Conservation (phyloP, 2,329 filamentous ascomycete species). For the Dactylonectria estremocensis region DNA sequence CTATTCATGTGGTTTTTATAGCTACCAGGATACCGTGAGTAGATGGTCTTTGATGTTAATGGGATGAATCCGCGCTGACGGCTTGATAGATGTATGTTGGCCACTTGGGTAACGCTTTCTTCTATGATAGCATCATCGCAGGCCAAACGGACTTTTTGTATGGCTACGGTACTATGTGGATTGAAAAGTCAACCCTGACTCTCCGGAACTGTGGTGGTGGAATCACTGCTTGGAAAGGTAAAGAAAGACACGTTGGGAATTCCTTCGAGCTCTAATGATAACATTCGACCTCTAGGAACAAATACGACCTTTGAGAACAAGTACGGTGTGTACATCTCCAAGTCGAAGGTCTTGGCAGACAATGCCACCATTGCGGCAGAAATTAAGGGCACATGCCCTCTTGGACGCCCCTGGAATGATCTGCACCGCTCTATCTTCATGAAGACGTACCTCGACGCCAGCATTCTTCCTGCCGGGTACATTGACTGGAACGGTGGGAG, state of each 20-base stretch:
- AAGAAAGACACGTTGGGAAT: accelerated
- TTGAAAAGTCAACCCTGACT: slow-evolving; percentile 67
- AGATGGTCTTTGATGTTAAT: too few relatives aligned
- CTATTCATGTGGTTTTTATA: slow-evolving; percentile 77
- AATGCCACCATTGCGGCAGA: slow-evolving; percentile 62
- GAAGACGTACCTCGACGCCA: slow-evolving; percentile 68
- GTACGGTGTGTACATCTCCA: slow-evolving; percentile 76
- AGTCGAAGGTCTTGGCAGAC: slow-evolving; percentile 67
- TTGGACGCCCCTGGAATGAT: slow-evolving; percentile 76
- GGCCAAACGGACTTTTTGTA: slow-evolving; percentile 80
- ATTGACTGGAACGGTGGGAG: slow-evolving; percentile 28
- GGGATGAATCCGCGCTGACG: neutral
- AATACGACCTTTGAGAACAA: slow-evolving; percentile 78
- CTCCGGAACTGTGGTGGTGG: slow-evolving; percentile 76
- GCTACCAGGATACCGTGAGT: slow-evolving; percentile 76
- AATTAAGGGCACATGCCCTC: slow-evolving; percentile 64
- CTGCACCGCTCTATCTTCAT: slow-evolving; percentile 71
- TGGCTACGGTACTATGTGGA: slow-evolving; percentile 76
- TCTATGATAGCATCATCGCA: slow-evolving; percentile 72
- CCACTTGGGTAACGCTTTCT: slow-evolving; percentile 77
- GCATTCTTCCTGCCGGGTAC: slow-evolving; percentile 54
- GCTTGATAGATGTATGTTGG: slow-evolving; percentile 71
- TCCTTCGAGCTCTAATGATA: neutral
- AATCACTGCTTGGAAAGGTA: slow-evolving; percentile 76
- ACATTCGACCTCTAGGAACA: slow-evolving; percentile 47